phyloP scores from a whole-genome alignment of 129 eudicot genomes.

The Cynara cardunculus region DNA sequence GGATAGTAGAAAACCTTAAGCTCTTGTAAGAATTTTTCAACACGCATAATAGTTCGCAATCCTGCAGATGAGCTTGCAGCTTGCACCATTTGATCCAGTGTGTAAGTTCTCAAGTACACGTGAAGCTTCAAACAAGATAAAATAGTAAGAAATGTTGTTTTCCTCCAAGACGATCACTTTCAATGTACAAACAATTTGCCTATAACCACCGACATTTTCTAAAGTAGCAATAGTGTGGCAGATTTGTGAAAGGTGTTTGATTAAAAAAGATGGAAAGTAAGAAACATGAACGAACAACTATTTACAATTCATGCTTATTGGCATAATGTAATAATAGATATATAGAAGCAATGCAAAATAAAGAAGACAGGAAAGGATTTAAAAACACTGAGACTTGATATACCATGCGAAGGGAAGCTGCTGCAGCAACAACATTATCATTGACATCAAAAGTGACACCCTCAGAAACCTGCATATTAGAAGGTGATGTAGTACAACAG shows the following conservation, averaged over 20 bases:
- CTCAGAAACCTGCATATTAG: constrained; percentile 48
- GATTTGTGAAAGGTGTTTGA: not conserved
- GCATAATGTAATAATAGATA: not conserved
- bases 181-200: not conserved
- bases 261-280: not conserved
- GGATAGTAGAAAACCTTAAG: constrained; percentile 72
- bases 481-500: constrained; percentile 49
- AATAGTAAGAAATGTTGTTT: constrained; percentile 12
- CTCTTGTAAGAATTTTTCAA: constrained; percentile 94
- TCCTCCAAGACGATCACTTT: not conserved
- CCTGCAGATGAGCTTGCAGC: constrained; percentile 98
- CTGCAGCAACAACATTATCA: constrained; percentile 60
- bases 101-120: constrained; percentile 87
- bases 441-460: constrained; percentile 44
- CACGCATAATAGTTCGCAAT: constrained; percentile 87
- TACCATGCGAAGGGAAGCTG: constrained; percentile 93
- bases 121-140: constrained; percentile 56
- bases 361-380: not conserved
- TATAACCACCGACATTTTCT: not conserved
- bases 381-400: constrained; percentile 7
- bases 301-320: not conserved
- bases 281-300: not conserved
- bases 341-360: not conserved
- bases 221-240: not conserved
- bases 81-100: constrained; percentile 96